A percentile compares a stretch with the other conserved stretches of the same genome.
These are phyloP conservation scores for Auriscalpium microsporum DNA, from an alignment of 768 basidiomycete species.

Conservation along the genomic window DNA sequence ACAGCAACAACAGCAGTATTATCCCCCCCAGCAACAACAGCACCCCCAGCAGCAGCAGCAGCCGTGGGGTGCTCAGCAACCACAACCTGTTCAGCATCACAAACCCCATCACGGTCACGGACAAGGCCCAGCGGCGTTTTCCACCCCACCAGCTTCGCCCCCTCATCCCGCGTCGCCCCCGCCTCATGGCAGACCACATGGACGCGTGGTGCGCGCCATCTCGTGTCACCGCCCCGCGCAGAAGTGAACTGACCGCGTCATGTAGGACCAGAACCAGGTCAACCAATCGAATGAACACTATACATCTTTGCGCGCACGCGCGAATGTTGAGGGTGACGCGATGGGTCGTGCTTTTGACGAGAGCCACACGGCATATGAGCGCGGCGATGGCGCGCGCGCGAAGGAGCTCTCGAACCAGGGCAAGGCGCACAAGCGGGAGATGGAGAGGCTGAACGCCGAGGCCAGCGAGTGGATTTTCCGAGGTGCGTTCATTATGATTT, in stretches of 20 bases:
- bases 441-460: constrained; percentile 71
- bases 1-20: too few relatives aligned
- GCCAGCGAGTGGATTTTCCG: constrained; percentile 85
- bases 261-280: constrained; percentile 44
- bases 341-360: constrained; percentile 67
- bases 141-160: neutral
- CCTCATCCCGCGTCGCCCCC: neutral
- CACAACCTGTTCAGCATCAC: constrained; percentile 8
- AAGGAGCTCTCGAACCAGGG: constrained; percentile 79
- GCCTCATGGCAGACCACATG: constrained; percentile 2
- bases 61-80: neutral
- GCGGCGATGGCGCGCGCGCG: constrained; percentile 67
- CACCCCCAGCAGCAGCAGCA: constrained; percentile 10
- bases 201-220: constrained; percentile 6
- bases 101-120: constrained; percentile 13
- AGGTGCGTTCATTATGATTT: constrained; percentile 35
- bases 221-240: neutral
- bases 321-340: constrained; percentile 69
- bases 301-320: constrained; percentile 57
- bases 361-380: constrained; percentile 67
- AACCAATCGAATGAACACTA: constrained; percentile 72
- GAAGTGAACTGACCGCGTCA: neutral
- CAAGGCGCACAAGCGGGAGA: constrained; percentile 66
- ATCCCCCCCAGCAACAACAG: neutral
- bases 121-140: constrained; percentile 12